Percentiles rank a stretch among this genome's conserved stretches.
Conservation (phyloP, 2,329 filamentous ascomycete species). For the Botrytis sinoallii region DNA sequence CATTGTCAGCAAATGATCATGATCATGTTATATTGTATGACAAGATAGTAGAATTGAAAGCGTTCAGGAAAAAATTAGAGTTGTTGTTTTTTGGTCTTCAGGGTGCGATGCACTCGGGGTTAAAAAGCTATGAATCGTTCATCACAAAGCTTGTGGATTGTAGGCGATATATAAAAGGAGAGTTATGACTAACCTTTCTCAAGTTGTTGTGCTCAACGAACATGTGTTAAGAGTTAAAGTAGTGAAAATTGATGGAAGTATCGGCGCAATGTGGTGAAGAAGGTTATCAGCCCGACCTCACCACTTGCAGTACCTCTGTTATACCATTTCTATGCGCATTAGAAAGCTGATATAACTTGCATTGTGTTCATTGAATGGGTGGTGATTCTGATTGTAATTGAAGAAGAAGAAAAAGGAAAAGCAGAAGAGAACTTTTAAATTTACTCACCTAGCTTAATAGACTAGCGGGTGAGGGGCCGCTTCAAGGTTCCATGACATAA, state of each 20-base stretch:
- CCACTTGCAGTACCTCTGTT: neutral
- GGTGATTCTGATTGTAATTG: neutral
- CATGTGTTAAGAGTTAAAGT: neutral
- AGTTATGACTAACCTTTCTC: slow-evolving; percentile 33
- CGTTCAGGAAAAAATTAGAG: slow-evolving; percentile 44
- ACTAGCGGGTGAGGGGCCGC: neutral
- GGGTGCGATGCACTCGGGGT: slow-evolving; percentile 39
- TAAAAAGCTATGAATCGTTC: slow-evolving; percentile 42
- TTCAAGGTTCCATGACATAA: neutral
- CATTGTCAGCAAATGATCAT: slow-evolving; percentile 50
- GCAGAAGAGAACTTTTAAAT: neutral
- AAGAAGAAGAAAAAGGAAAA: too few relatives aligned
- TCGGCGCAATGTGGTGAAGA: neutral
- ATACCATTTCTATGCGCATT: neutral
- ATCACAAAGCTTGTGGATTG: slow-evolving; percentile 37
- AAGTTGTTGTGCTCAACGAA: neutral
- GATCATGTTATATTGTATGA: slow-evolving; percentile 44
- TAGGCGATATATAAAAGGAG: too few relatives aligned
- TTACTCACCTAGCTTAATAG: neutral
- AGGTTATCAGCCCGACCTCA: neutral
- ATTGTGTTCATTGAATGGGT: neutral
- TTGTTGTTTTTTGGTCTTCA: slow-evolving; percentile 42
- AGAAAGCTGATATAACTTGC: too few relatives aligned
- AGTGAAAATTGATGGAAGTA: neutral
- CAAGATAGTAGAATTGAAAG: slow-evolving; percentile 33